Evolutionary conservation across 805 yeast genomes (phyloP), one percentile per base, ranked within the genome.

Genomic region (Candida loeiensis): DNA sequence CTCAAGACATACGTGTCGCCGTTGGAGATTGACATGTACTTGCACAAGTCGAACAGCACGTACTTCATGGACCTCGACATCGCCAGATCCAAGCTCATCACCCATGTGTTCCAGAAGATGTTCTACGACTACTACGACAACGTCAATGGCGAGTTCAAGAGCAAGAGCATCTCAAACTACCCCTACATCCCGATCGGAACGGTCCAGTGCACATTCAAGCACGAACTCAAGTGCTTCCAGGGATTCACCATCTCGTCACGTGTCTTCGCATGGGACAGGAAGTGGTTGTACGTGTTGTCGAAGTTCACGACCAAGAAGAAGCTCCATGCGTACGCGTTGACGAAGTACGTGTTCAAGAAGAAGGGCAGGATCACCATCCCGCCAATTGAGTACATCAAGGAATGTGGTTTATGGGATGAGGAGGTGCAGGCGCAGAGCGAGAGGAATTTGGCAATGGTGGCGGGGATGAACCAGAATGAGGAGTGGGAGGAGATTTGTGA

Each of bases 41-140:
- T 88, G 35, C 98, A 90, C 67, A 91, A 90, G 65, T 79, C 84
- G 41, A 91, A 91, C 58, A 80, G 91, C 5, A 84, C 95, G 1
- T 91, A 90, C 61, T 83, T 85, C 53, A 64, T 71, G 14, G 97
- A 90, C 49, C 66, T 87, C 56, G 97, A 90, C 56, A 70, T 88
- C 46, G 79, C 86, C 2, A 77, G 97, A 55, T 71, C 85, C 6
- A 77, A 79, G 41, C 60, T 82, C 40, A 64, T 88, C 64, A 62
- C 76, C 17, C 59, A 64, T 33, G 62, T 78, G 4, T 76, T 90
- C 50, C 81, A 77, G 51, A 73, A 73, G 47, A 65, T 78, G 41
- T 79, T 82, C 50, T 56, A 65, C 45, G 56, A 66, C 26, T 73
- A 64, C 51, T 60, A 61, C 48, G 74, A 68, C 39, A 70, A 64